Evolutionary conservation across 1,139 yeast genomes (phyloP).

Genomic region (Hanseniaspora sp.): DNA sequence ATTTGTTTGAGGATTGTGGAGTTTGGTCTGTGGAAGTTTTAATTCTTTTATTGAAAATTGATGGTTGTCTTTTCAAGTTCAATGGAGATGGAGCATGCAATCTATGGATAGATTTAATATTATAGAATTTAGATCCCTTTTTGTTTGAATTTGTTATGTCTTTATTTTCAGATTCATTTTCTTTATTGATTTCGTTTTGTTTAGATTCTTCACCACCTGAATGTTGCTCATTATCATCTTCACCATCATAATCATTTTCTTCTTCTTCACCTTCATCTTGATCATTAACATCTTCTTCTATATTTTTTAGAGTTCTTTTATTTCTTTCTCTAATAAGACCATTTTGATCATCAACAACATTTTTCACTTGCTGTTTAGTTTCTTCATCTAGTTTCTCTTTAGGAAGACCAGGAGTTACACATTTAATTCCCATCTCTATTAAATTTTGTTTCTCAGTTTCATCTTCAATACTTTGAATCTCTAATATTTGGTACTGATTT

Average conservation of each 20-base stretch:
- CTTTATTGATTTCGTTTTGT: background rate
- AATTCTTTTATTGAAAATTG: background rate
- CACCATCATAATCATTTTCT: background rate
- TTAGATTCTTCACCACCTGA: background rate
- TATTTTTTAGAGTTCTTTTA: background rate
- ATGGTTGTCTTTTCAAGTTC: background rate
- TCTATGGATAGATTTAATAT: background rate
- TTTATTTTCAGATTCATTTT: background rate
- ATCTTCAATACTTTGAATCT: background rate
- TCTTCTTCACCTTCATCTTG: background rate
- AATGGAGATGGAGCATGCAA: background rate
- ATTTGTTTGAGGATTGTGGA: background rate
- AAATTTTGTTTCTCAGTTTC: background rate
- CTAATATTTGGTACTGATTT: background rate
- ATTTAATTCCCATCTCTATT: slow-evolving; percentile 27
- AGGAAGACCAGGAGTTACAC: slow-evolving; percentile 35
- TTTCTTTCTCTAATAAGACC: slow-evolving; percentile 2
- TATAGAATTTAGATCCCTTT: background rate
- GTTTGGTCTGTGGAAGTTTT: background rate
- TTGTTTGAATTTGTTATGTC: background rate
- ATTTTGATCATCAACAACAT: slow-evolving; percentile 31
- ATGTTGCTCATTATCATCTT: background rate
- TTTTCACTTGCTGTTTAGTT: slow-evolving; percentile 28
- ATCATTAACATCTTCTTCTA: background rate
- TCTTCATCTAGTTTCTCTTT: slow-evolving; percentile 27